A percentile compares a stretch with the other conserved stretches of the same genome.
Conservation (phyloP, 345 rosid species). For the Eucalyptus sp. region DNA sequence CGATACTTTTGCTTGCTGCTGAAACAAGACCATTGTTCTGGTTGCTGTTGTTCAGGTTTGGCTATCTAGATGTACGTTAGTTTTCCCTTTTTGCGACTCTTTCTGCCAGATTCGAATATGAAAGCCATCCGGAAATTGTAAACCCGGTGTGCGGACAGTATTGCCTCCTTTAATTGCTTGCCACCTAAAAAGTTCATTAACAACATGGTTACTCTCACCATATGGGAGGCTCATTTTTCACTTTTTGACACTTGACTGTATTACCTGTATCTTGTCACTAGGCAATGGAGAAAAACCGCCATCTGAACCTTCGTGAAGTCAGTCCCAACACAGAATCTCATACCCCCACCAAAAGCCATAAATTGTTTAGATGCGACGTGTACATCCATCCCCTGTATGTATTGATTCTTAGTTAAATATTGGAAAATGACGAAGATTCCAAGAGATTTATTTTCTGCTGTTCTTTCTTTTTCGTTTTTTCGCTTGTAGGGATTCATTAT, state of each 20-base stretch:
- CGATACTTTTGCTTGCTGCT: background rate
- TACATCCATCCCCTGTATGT: constrained; percentile 41
- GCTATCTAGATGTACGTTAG: background rate
- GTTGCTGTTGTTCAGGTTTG: background rate
- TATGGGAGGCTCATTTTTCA: background rate
- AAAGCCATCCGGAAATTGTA: constrained; percentile 77
- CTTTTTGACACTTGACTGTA: background rate
- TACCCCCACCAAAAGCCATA: constrained; percentile 97
- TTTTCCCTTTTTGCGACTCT: background rate
- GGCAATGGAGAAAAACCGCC: constrained; percentile 76
- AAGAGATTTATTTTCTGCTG: background rate
- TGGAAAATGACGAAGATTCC: background rate
- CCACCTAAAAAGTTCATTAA: constrained; percentile 43
- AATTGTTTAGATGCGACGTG: constrained; percentile 60
- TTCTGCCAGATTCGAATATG: constrained; percentile 43
- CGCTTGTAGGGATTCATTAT: background rate
- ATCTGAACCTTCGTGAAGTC: constrained; percentile 84
- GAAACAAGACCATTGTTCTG: background rate
- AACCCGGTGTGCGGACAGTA: constrained; percentile 67
- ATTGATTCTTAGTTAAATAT: background rate
- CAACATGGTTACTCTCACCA: background rate
- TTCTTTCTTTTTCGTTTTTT: background rate
- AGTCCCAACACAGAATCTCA: constrained; percentile 94
- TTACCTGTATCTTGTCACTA: constrained; percentile 84
- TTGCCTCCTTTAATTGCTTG: constrained; percentile 61